Evolutionary conservation across 2,329 filamentous ascomycete genomes (phyloP).

Genomic region (Colletotrichum sidae): DNA sequence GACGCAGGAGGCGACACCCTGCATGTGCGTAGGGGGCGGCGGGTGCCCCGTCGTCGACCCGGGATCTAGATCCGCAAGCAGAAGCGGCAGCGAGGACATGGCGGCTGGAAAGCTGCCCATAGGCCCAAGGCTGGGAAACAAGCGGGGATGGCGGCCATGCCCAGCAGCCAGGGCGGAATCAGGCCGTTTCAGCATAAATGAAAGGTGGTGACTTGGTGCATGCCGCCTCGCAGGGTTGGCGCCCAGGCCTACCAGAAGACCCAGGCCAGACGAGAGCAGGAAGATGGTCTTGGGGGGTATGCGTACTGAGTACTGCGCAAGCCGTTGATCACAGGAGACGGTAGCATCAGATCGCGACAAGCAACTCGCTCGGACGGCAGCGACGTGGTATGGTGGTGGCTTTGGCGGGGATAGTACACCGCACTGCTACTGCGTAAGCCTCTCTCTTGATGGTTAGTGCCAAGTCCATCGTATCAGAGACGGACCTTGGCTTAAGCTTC

Average conservation of each 20-base stretch:
- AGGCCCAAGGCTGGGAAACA: conserved; percentile 27
- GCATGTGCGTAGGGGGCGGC: conserved; percentile 10
- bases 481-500: background rate
- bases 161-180: conserved; percentile 28
- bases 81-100: conserved; percentile 18
- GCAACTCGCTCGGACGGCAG: conserved; percentile 17
- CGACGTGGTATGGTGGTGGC: conserved; percentile 8
- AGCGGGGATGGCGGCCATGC: conserved; percentile 28
- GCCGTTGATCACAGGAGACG: background rate
- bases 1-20: conserved; percentile 31
- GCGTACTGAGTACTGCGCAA: no score
- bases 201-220: conserved; percentile 29
- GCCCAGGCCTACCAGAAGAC: background rate
- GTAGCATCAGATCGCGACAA: conserved; percentile 3
- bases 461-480: background rate
- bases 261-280: background rate
- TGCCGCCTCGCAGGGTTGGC: conserved; percentile 31
- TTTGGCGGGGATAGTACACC: background rate
- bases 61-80: conserved; percentile 21
- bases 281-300: no score
- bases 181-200: conserved; percentile 38
- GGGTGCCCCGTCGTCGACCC: conserved; percentile 1
- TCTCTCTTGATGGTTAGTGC: background rate
- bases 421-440: background rate
- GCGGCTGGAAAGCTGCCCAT: conserved; percentile 33